Conservation (phyloP, 371 early-diverging fungal genomes). For the Lichtheimia ornata region DNA sequence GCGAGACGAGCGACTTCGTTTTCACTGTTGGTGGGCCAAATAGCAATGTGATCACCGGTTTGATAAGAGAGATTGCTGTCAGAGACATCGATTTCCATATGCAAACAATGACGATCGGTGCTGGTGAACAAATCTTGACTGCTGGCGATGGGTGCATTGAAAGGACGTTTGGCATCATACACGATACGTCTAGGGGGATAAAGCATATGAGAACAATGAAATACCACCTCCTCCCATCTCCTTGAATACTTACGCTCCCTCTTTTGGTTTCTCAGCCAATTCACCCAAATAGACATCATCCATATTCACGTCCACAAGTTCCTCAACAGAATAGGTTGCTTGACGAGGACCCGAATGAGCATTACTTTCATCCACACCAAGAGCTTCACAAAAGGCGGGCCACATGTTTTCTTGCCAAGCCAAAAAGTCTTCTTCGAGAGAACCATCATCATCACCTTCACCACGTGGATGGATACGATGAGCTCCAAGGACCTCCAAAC, state of each 20-base stretch:
- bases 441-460: conserved; percentile 96
- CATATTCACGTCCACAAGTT: conserved; percentile 35
- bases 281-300: conserved; percentile 64
- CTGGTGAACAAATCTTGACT: conserved; percentile 64
- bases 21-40: conserved; percentile 88
- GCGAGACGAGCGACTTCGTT: conserved; percentile 73
- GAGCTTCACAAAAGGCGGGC: conserved; percentile 73
- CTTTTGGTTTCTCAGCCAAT: conserved; percentile 48
- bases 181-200: conserved; percentile 25
- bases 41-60: conserved; percentile 94
- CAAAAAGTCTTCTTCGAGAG: conserved; percentile 93
- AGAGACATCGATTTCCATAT: conserved; percentile 88
- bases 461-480: conserved; percentile 80
- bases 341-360: conserved; percentile 38
- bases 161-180: conserved; percentile 86
- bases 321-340: conserved; percentile 49
- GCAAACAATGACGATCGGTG: conserved; percentile 83
- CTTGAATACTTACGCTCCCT: conserved; percentile 38
- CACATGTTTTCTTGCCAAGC: conserved; percentile 89
- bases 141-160: conserved; percentile 64
- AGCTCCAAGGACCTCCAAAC: conserved; percentile 73
- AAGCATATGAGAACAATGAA: neutral
- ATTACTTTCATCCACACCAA: conserved; percentile 65
- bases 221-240: neutral
- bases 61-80: conserved; percentile 83